These are phyloP conservation scores for Asterophora lycoperdoides DNA, from an alignment of 768 basidiomycete genomes.

Conservation along the genomic window DNA sequence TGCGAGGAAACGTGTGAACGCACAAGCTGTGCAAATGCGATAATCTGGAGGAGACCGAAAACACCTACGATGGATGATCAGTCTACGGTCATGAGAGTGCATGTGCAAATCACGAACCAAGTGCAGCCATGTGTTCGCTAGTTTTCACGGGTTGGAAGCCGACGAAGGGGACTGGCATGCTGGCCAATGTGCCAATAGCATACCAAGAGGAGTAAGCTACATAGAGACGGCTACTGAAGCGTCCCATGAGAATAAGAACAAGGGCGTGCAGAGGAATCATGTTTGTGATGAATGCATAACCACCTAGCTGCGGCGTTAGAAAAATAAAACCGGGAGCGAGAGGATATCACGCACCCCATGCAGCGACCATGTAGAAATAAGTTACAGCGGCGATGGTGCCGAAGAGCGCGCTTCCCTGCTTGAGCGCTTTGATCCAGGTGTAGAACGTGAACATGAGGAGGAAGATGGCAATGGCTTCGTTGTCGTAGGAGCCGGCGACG, in stretches of 20 bases:
- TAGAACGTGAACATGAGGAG: slow-evolving; percentile 99
- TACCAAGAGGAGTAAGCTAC: slow-evolving; percentile 98
- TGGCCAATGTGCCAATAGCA: slow-evolving; percentile 91
- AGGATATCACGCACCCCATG: slow-evolving; percentile 71
- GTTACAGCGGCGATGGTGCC: slow-evolving; percentile 90
- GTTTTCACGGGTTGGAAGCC: slow-evolving; percentile 98
- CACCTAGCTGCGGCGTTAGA: slow-evolving; percentile 46
- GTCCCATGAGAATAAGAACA: slow-evolving; percentile 94
- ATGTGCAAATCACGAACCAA: slow-evolving; percentile 50
- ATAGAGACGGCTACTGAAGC: slow-evolving; percentile 89
- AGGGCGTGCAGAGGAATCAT: slow-evolving; percentile 98
- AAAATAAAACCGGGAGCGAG: slow-evolving; percentile 4
- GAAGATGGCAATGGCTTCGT: slow-evolving; percentile 99
- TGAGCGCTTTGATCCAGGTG: slow-evolving; percentile 94
- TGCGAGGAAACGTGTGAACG: slow-evolving; percentile 85
- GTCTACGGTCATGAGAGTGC: neutral
- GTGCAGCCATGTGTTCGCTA: slow-evolving; percentile 97
- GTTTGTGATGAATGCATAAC: slow-evolving; percentile 99
- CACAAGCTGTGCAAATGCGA: slow-evolving; percentile 89
- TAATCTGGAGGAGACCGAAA: slow-evolving; percentile 93
- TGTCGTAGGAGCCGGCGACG: slow-evolving; percentile 98
- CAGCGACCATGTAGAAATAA: slow-evolving; percentile 99
- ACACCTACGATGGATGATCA: slow-evolving; percentile 51
- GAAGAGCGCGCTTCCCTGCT: slow-evolving; percentile 88
- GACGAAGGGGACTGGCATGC: slow-evolving; percentile 99